Evolutionary conservation across 768 basidiomycete species (phyloP).

Genomic region (Coprinopsis marcescibilis): DNA sequence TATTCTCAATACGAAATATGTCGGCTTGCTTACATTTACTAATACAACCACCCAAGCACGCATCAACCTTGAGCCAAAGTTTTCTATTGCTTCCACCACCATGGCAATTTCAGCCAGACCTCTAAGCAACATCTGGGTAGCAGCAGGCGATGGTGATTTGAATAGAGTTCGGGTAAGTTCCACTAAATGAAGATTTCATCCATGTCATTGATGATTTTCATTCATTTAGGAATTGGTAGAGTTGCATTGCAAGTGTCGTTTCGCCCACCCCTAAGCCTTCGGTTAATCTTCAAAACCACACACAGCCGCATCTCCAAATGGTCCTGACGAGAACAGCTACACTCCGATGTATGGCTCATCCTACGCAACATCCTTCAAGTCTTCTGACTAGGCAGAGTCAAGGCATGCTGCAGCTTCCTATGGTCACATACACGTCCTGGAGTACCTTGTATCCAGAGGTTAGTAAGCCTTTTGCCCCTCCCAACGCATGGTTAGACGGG

Average conservation of each 20-base stretch:
- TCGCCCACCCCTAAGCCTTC: slow-evolving; percentile 4
- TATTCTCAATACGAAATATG: neutral
- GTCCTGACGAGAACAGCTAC: slow-evolving; percentile 67
- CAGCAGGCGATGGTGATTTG: slow-evolving; percentile 86
- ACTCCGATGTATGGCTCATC: slow-evolving; percentile 62
- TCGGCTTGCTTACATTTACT: neutral
- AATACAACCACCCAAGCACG: neutral
- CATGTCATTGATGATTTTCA: slow-evolving; percentile 6
- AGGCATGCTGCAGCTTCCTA: slow-evolving; percentile 96
- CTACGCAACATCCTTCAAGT: slow-evolving; percentile 12
- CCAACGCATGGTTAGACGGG: slow-evolving; percentile 8
- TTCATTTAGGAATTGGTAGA: slow-evolving; percentile 52
- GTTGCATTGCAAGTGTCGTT: slow-evolving; percentile 40
- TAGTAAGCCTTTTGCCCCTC: slow-evolving; percentile 7
- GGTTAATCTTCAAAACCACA: slow-evolving; percentile 12
- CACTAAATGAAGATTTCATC: slow-evolving; percentile 2
- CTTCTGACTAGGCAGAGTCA: slow-evolving; percentile 14
- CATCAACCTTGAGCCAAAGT: neutral
- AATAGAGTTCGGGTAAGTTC: slow-evolving; percentile 59
- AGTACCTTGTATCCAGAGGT: slow-evolving; percentile 76
- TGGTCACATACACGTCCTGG: slow-evolving; percentile 67
- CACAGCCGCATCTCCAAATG: slow-evolving; percentile 62
- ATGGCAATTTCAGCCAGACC: slow-evolving; percentile 23
- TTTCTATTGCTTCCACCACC: neutral
- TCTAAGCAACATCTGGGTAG: slow-evolving; percentile 94